phyloP scores from a whole-genome alignment of 1,284 basidiomycete genomes.

The Heterobasidion parviporum region DNA sequence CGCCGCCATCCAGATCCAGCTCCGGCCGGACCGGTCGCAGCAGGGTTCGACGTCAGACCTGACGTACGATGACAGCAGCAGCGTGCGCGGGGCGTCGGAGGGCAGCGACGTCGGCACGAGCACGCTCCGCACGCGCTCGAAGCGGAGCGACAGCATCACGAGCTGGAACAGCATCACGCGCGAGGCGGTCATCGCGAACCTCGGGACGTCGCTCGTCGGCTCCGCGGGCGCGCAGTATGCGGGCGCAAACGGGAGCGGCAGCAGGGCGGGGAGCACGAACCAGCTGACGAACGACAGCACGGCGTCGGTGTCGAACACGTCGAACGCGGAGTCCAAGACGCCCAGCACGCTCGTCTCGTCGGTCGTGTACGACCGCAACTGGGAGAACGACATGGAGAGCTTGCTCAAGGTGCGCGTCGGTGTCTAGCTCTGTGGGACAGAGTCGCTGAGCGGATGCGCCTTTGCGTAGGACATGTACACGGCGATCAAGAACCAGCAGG shows the following conservation, averaged over 20 bases:
- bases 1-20: slow-evolving; percentile 72
- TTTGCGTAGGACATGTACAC: slow-evolving; percentile 83
- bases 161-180: slow-evolving; percentile 74
- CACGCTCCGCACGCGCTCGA: slow-evolving; percentile 40
- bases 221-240: slow-evolving; percentile 36
- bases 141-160: slow-evolving; percentile 71
- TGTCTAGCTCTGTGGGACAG: too few relatives aligned
- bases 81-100: slow-evolving; percentile 43
- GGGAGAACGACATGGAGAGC: slow-evolving; percentile 82
- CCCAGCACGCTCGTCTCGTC: slow-evolving; percentile 23
- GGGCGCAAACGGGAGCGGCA: slow-evolving; percentile 25
- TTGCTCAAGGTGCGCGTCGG: slow-evolving; percentile 62
- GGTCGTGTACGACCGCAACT: slow-evolving; percentile 53
- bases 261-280: background rate
- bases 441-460: background rate
- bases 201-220: slow-evolving; percentile 26
- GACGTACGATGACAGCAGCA: slow-evolving; percentile 58
- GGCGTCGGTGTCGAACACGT: slow-evolving; percentile 12
- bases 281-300: slow-evolving; percentile 15
- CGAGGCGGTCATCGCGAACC: slow-evolving; percentile 34
- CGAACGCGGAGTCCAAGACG: slow-evolving; percentile 30
- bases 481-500: slow-evolving; percentile 85
- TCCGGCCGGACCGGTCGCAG: slow-evolving; percentile 41
- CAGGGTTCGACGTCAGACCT: slow-evolving; percentile 53
- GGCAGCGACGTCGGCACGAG: slow-evolving; percentile 35